Evolutionary conservation across 2,329 filamentous ascomycete genomes (phyloP), one percentile per base, ranked within the genome.

Genomic region (Fusarium sp.): DNA sequence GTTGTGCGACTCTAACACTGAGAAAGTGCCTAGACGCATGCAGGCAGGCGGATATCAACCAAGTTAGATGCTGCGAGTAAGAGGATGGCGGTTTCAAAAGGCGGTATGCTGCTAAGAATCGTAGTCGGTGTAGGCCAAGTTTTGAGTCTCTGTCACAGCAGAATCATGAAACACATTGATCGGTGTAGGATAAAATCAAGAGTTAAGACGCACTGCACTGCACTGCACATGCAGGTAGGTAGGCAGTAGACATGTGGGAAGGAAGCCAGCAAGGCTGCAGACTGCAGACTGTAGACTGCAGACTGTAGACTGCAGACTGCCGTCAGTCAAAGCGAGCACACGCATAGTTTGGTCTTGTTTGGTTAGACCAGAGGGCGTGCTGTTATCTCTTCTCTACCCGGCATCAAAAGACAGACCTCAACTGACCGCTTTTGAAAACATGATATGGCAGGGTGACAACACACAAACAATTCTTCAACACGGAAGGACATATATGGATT

Each of bases 11-110:
- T 24, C 49, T 48, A 45, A 32, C 55, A 55, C 25, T 62, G 32
- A 47, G 32, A 57, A 62, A 59, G 53, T 64, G 52, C 54, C 62
- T 65, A 38, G 34, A 38, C 34, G 52, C 51, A 55, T 52, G 27
- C 29, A 59, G 44, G 46, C 51, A 52, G 45, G 20, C 27, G 27
- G 41, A 45, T 38, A 54, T 43, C 18, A 62, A 25, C 38, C 34
- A 38, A 38, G 34, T 38, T 43, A 32, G 27, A 64, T 40, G 48
- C 48, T 65, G 65, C 46, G 51, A 69, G 62, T 32, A 66, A 66
- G 29, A 49, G 13, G 24, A 52, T 49, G 46, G 59, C 44, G 51
- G 67, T 70, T 71, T 69, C 63, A 71, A 71, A 71, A 69, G 69
- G 69, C 69, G 69, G 69, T 71, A 71, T 71, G 48, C 46, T 59